phyloP scores from a whole-genome alignment of 2,329 filamentous ascomycete species.

The Cercospora sojina region DNA sequence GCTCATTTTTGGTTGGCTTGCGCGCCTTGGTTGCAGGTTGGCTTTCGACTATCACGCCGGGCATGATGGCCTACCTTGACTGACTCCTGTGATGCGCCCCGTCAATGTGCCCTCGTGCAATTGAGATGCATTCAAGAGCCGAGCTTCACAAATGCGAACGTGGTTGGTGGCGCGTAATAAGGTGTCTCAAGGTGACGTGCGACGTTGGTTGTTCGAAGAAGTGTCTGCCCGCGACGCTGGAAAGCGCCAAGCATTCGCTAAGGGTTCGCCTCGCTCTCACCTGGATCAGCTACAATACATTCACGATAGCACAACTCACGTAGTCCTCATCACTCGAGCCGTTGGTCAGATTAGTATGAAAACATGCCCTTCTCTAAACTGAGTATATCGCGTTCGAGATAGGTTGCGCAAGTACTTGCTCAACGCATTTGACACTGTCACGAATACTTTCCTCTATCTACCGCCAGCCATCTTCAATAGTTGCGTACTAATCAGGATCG shows the following conservation, averaged over 20 bases:
- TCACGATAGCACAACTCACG: neutral
- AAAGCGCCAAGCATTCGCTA: slow-evolving; percentile 3
- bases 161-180: neutral
- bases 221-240: neutral
- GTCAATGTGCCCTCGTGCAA: neutral
- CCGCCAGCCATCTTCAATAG: neutral
- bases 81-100: slow-evolving; percentile 2
- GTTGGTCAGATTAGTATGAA: neutral
- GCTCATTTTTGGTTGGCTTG: slow-evolving; percentile 92
- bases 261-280: neutral
- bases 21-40: slow-evolving; percentile 36
- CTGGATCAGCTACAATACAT: neutral
- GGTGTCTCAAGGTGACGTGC: neutral
- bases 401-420: neutral
- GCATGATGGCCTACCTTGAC: slow-evolving; percentile 36
- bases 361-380: neutral
- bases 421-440: neutral
- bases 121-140: neutral
- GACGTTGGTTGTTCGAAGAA: neutral
- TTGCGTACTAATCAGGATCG: neutral
- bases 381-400: neutral
- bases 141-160: neutral
- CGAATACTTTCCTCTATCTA: neutral
- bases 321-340: neutral
- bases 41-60: slow-evolving; percentile 37